A percentile compares a stretch with the other conserved stretches of the same genome.
Conservation (phyloP, 768 basidiomycete genomes). For the Rhodosporidiobolus sp. region DNA sequence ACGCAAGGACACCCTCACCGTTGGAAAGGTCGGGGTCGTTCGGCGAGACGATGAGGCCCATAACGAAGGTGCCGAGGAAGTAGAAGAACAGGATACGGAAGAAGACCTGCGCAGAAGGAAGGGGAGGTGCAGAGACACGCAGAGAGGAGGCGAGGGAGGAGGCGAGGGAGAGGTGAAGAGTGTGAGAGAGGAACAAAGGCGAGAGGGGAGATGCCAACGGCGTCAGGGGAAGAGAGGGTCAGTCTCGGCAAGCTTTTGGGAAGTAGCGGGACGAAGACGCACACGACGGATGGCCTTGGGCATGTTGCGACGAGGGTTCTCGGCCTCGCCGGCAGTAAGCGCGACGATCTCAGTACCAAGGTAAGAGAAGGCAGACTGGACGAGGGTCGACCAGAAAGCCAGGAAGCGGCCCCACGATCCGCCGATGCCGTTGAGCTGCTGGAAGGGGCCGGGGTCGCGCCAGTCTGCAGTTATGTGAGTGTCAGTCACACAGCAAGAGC, state of each 20-base stretch:
- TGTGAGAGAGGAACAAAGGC: too few species aligned
- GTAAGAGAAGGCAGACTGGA: slow-evolving; percentile 54
- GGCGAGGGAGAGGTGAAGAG: too few species aligned
- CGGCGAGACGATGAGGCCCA: slow-evolving; percentile 78
- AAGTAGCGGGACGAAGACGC: too few species aligned
- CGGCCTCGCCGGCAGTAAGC: slow-evolving; percentile 52
- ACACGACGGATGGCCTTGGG: slow-evolving; percentile 63
- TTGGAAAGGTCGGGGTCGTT: slow-evolving; percentile 62
- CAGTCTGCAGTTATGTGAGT: too few species aligned
- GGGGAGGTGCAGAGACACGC: too few species aligned
- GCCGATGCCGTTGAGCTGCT: slow-evolving; percentile 51
- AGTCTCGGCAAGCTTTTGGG: too few species aligned
- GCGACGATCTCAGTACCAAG: slow-evolving; percentile 58
- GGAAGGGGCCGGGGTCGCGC: slow-evolving; percentile 28
- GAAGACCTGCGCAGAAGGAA: too few species aligned
- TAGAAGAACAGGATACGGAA: slow-evolving; percentile 73
- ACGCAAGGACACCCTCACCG: slow-evolving; percentile 14
- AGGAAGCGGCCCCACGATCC: slow-evolving; percentile 63
- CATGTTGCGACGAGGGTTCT: slow-evolving; percentile 51
- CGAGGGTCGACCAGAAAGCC: slow-evolving; percentile 52
- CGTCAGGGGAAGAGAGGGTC: too few species aligned
- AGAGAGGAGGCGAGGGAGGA: too few species aligned
- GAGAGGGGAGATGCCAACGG: too few species aligned
- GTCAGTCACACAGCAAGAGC: too few species aligned
- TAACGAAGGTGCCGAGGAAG: slow-evolving; percentile 46